Percentiles rank a stretch among this genome's conserved stretches.
These are phyloP conservation scores for Terana coerulea DNA, from an alignment of 768 basidiomycete species.

Conservation along the genomic window DNA sequence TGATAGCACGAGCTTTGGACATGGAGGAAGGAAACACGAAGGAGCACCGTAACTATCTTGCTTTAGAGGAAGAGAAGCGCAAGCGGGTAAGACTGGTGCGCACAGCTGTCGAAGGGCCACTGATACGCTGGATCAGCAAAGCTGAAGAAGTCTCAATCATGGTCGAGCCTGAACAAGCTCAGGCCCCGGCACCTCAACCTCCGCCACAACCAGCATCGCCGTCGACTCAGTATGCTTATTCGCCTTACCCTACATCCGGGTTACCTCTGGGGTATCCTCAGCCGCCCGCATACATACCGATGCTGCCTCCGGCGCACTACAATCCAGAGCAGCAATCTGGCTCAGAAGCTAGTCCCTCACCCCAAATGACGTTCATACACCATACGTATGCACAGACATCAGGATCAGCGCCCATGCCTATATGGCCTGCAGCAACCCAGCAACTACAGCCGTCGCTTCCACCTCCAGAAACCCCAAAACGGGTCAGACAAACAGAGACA, in stretches of 20 bases:
- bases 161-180: conserved; percentile 26
- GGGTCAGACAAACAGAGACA: conserved; percentile 40
- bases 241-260: background rate
- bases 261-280: background rate
- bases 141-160: conserved; percentile 52
- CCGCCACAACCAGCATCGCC: background rate
- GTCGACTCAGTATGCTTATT: conserved; percentile 1
- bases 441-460: conserved; percentile 19
- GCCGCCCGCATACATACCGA: background rate
- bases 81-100: conserved; percentile 62
- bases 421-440: background rate
- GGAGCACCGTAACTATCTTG: conserved; percentile 76
- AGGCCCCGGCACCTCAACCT: conserved; percentile 9
- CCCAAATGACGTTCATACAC: conserved; percentile 4
- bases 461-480: conserved; percentile 19
- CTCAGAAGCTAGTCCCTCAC: background rate
- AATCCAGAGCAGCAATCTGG: background rate
- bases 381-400: background rate
- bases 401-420: background rate
- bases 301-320: background rate
- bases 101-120: conserved; percentile 57
- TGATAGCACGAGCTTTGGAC: conserved; percentile 79
- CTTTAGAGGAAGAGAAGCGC: conserved; percentile 78
- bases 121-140: conserved; percentile 69
- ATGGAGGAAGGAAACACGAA: conserved; percentile 83